Base-by-base conservation (phyloP, 352 stramenopile species). In the Globisporangium sylvaticum region DNA sequence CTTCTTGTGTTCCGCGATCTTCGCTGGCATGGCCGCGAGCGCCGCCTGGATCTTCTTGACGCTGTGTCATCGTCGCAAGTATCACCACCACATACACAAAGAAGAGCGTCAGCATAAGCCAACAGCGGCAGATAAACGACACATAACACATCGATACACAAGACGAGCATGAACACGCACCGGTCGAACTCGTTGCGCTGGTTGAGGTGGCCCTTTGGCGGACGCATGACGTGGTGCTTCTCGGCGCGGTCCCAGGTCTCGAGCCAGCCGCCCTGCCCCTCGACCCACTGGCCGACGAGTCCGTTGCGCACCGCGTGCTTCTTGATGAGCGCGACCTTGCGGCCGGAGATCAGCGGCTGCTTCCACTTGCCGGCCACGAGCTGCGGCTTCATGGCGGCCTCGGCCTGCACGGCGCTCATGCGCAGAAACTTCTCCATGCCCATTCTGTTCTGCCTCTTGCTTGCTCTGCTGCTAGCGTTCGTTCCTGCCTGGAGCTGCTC, bases 1-100 rank as follows among this genome's bases (percentile, higher is more conserved):
- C 72, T 94, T 94, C 79, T 92, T 93, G 77, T 96, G 88, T 10
- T 94, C 88, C 37, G 82, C 84, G 66, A 96, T 88, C 83, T 96
- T 96, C 71, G 69, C 73, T 34, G 86, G 85, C 88, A 96, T 96
- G 31, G 75, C 76, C n/a, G 67, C 85, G 58, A 95, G 67, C 63
- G 87, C 87, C 59, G 85, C 84, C 69, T 95, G 87, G 55, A 95
- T 78, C 77, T 94, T 95, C 78, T 92, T 90, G 73, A 94, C 87
- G 46, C 83, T 89, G 15, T 52, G 12, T 18, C 37, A 44, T 44
- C 37, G 18, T 44, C 37, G 9, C 31, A 34, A 4, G 31, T 34
- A 37, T 8, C 10, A 54, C 44, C 65, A 24, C 64, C 12, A 46
- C 29, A 31, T 20, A 39, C 25, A 55, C 32, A 54, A 24, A 37